Conservation (phyloP, 2,329 filamentous ascomycete species). For the Tetracladium maxilliforme region DNA sequence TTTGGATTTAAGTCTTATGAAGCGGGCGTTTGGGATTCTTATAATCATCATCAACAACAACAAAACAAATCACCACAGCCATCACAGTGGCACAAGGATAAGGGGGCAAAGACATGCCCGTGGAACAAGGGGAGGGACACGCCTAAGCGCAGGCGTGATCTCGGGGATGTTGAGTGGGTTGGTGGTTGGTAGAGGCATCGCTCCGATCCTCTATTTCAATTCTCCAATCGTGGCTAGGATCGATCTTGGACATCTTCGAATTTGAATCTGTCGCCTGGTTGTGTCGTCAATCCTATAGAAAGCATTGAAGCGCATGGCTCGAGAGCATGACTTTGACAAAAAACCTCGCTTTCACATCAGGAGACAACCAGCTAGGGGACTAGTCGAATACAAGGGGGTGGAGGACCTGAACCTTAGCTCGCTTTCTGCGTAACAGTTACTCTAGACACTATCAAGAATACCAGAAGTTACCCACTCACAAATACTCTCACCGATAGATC, state of each 20-base stretch:
- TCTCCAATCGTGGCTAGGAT: slow-evolving; percentile 14
- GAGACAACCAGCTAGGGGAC: too few species aligned
- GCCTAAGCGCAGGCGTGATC: slow-evolving; percentile 19
- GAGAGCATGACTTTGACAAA: slow-evolving; percentile 2
- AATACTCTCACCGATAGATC: too few species aligned
- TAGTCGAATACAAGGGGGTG: slow-evolving; percentile 2
- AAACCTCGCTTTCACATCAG: too few species aligned
- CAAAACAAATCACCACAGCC: slow-evolving; percentile 5
- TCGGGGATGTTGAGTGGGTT: slow-evolving; percentile 85
- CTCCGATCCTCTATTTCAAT: slow-evolving; percentile 47
- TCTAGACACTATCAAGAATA: slow-evolving; percentile 31
- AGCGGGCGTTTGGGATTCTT: slow-evolving; percentile 15
- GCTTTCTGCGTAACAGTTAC: slow-evolving; percentile 51
- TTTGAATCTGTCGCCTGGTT: slow-evolving; percentile 6
- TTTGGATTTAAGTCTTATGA: slow-evolving; percentile 32
- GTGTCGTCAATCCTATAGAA: slow-evolving; percentile 8
- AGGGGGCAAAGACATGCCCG: slow-evolving; percentile 29
- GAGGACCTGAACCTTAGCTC: slow-evolving; percentile 30
- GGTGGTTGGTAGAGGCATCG: slow-evolving; percentile 63
- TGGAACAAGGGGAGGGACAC: slow-evolving; percentile 28
- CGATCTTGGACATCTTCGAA: slow-evolving; percentile 2
- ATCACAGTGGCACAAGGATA: slow-evolving; percentile 14
- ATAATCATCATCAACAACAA: slow-evolving; percentile 13
- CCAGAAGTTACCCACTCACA: slow-evolving; percentile 53
- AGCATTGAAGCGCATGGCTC: background rate